A percentile compares a stretch with the other conserved stretches of the same genome.
These are phyloP conservation scores for Daphne laureola DNA, from an alignment of 441 rosid genomes.

Conservation along the genomic window DNA sequence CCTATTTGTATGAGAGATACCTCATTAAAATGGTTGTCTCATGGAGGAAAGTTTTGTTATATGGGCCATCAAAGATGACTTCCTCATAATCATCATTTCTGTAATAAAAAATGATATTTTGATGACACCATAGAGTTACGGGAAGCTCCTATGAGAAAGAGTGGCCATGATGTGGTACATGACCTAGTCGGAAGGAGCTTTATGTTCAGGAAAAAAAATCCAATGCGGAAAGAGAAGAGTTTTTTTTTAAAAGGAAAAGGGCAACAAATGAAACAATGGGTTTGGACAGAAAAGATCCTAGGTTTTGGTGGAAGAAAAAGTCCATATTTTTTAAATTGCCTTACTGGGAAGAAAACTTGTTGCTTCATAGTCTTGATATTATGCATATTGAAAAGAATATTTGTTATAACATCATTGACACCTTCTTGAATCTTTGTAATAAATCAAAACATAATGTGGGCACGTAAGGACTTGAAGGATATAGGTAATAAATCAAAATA, in stretches of 20 bases:
- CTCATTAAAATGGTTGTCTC: neutral
- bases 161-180: neutral
- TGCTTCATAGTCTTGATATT: neutral
- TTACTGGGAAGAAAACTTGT: neutral
- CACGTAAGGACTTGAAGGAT: neutral
- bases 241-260: neutral
- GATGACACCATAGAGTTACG: neutral
- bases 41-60: neutral
- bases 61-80: slow-evolving; percentile 3
- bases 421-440: neutral
- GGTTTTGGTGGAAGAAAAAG: neutral
- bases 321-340: neutral
- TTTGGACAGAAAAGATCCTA: neutral
- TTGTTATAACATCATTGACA: neutral
- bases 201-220: neutral
- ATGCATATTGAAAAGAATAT: neutral
- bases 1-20: neutral
- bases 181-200: neutral
- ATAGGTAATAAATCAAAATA: neutral
- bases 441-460: neutral
- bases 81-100: neutral
- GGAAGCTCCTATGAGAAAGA: neutral
- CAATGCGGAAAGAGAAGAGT: neutral
- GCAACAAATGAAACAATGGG: neutral
- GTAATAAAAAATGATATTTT: neutral